Evolutionary conservation across 179 eudicot genomes (phyloP), one percentile per base, ranked within the genome.

Genomic region (Gypsophila paniculata): DNA sequence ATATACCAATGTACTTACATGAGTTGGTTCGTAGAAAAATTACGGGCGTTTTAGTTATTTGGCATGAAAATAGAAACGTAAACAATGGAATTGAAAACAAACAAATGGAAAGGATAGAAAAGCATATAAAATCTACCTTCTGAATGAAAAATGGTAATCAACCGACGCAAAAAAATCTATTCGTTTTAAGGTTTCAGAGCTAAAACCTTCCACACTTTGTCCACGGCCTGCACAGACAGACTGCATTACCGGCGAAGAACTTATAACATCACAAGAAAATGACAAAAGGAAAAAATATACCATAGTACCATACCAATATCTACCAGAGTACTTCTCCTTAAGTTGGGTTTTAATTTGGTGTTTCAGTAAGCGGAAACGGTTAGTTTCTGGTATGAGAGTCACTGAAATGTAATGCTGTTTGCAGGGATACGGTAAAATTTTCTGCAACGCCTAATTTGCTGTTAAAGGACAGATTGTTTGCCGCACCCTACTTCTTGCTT

Each of bases 361-460:
- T 61, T 70, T 79, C 57, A 79, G 73, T 51, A 79, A 46, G 52
- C 76, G 76, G 38, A 86, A 79, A 42, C 82, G 80, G 70, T 61
- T 84, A 19, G 89, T 81, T 76, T 82, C 89, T 51, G 97, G 96
- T 79, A 86, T 84, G 61, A 91, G 72, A 62, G 89, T 91, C 48
- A 91, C 89, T 39, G 84, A 81, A 29, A 89, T 80, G 76, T 85
- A 87, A 75, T 85, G 95, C 65, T 81, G 79, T 72, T 84, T 88
- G 86, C 96, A 92, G 79, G 98, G 96, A 53, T 77, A 92, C 2
- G 98, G 98, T 69, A 90, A 60, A n/a, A 88, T 81, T 79, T 82
- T 80, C 81, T 81, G 85, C 54, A 92, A 73, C 70, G 90, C 98
- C 79, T 81, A 79, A 74, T 85, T 87, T 12, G 85, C 91, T 69